These are phyloP conservation scores for Candida silvatica DNA, from an alignment of 805 yeast species.

Conservation along the genomic window DNA sequence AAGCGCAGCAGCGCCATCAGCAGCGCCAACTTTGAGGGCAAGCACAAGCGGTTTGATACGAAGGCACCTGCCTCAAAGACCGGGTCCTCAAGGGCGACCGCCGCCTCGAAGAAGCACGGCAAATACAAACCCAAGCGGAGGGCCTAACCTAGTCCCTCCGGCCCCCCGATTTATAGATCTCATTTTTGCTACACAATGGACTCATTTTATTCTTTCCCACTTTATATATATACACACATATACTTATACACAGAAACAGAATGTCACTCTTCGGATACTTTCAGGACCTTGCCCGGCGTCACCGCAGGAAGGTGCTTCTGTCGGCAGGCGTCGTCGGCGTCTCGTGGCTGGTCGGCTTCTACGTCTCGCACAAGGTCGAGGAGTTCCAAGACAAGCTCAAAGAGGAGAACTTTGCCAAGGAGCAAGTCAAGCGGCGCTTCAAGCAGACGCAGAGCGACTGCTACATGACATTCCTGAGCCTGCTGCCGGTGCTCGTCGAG, in stretches of 20 bases:
- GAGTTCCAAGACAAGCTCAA: slow-evolving; percentile 43
- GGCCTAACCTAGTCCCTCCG: too few species aligned
- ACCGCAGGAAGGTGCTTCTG: slow-evolving; percentile 34
- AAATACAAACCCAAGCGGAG: not conserved
- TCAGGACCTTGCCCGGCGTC: slow-evolving; percentile 31
- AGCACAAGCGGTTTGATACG: slow-evolving; percentile 38
- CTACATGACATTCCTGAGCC: slow-evolving; percentile 70
- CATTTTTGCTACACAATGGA: too few species aligned
- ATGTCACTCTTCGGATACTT: slow-evolving; percentile 23
- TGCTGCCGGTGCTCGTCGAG: slow-evolving; percentile 66
- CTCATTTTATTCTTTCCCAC: too few species aligned
- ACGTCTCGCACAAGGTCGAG: slow-evolving; percentile 33
- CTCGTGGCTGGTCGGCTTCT: slow-evolving; percentile 34
- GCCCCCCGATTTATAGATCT: too few species aligned
- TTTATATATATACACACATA: too few species aligned
- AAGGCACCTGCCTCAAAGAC: too few species aligned
- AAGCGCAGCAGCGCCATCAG: slow-evolving; percentile 42
- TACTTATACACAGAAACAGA: too few species aligned
- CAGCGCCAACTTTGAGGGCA: slow-evolving; percentile 41
- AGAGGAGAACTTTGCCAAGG: slow-evolving; percentile 52
- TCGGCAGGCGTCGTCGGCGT: slow-evolving; percentile 36
- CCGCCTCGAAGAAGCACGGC: too few species aligned
- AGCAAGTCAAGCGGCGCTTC: slow-evolving; percentile 72
- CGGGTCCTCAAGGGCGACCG: too few species aligned
- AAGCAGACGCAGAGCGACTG: slow-evolving; percentile 91